Evolutionary conservation across 2,329 filamentous ascomycete species (phyloP).

Genomic region (Colletotrichum costaricense): DNA sequence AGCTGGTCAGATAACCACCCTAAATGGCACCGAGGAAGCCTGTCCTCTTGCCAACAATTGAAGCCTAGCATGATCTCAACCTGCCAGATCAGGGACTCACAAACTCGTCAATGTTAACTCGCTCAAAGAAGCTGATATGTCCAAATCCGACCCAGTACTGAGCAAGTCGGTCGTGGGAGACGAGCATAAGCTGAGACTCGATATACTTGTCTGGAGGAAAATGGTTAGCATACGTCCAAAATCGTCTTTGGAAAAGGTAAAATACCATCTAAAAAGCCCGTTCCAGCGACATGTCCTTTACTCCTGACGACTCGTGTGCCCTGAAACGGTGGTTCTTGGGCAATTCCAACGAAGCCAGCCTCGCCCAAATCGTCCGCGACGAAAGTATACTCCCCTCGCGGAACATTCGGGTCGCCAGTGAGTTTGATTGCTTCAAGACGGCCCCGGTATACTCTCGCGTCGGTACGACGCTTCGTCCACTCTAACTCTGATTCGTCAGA

Average conservation of each 20-base stretch:
- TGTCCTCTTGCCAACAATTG: neutral
- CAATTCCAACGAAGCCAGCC: constrained; percentile 71
- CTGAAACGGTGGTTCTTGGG: constrained; percentile 75
- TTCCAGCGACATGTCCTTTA: constrained; percentile 80
- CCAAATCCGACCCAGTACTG: constrained; percentile 81
- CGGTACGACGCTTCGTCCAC: constrained; percentile 57
- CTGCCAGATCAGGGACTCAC: constrained; percentile 41
- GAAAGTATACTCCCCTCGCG: constrained; percentile 86
- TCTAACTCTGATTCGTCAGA: constrained; percentile 56
- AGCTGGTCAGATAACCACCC: neutral
- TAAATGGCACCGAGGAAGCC: neutral
- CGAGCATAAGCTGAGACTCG: constrained; percentile 79
- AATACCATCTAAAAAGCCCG: constrained; percentile 79
- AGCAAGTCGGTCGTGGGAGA: constrained; percentile 81
- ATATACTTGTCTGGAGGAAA: constrained; percentile 75
- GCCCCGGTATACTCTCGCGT: constrained; percentile 69
- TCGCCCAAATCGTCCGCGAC: constrained; percentile 81
- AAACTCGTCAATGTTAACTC: constrained; percentile 69
- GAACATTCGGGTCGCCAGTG: constrained; percentile 91
- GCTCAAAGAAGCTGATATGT: constrained; percentile 70
- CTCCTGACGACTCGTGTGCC: constrained; percentile 80
- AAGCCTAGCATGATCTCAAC: neutral
- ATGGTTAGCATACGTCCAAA: neutral
- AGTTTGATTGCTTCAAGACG: constrained; percentile 87
- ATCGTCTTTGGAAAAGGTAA: neutral